Percentiles rank a stretch among this genome's conserved stretches.
phyloP scores from a whole-genome alignment of 495 filamentous ascomycete species.

The Rhypophila decipiens region DNA sequence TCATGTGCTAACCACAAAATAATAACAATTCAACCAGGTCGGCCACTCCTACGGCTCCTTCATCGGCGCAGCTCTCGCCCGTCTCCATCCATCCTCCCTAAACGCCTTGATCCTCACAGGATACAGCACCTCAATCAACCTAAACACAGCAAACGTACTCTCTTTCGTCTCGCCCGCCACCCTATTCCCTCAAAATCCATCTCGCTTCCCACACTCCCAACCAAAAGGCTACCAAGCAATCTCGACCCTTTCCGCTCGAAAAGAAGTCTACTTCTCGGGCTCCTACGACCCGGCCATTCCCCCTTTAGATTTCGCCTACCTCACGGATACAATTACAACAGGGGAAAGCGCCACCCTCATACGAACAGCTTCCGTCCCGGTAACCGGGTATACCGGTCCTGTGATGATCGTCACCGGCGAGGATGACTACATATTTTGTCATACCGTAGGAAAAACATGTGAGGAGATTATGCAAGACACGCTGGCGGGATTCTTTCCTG shows the following conservation, averaged over 20 bases:
- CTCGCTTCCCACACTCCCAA: not conserved
- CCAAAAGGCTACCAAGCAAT: not conserved
- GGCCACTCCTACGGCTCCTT: constrained; percentile 20
- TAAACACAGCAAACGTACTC: not conserved
- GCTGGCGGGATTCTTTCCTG: not conserved
- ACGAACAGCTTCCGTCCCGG: too few relatives aligned
- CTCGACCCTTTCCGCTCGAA: not conserved
- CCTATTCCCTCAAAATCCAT: not conserved
- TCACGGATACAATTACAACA: not conserved
- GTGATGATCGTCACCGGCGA: not conserved
- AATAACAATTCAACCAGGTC: constrained; percentile 3
- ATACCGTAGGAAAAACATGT: not conserved
- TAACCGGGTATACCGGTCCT: not conserved
- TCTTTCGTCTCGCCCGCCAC: not conserved
- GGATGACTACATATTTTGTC: not conserved
- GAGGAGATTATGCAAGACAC: not conserved
- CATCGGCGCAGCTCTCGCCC: constrained; percentile 11
- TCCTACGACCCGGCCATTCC: not conserved
- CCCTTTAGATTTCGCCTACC: not conserved
- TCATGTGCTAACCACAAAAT: not conserved
- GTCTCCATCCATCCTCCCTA: constrained; percentile 14
- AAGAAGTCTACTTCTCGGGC: not conserved
- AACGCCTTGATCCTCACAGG: constrained; percentile 16
- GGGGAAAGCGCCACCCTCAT: not conserved
- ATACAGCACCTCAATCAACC: constrained; percentile 2